Evolutionary conservation across 2,329 filamentous ascomycete genomes (phyloP).

Genomic region (Xylariaceae sp.): DNA sequence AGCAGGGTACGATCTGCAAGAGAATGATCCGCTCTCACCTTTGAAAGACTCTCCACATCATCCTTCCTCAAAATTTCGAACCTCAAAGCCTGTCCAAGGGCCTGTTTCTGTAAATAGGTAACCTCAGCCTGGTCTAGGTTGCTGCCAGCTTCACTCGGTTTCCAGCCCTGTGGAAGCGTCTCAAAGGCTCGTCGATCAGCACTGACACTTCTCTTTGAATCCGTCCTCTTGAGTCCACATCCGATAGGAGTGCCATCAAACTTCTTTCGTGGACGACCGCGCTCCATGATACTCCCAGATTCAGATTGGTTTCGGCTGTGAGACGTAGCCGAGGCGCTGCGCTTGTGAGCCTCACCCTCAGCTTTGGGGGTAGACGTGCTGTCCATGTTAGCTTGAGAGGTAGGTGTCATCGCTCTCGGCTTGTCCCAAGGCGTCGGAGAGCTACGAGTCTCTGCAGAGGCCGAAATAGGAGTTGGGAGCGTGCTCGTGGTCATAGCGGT

Average conservation of each 20-base stretch:
- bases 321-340: conserved; percentile 14
- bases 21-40: conserved; percentile 35
- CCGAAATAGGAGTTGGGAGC: conserved; percentile 46
- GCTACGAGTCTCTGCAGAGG: conserved; percentile 38
- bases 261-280: conserved; percentile 56
- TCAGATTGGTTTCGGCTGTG: conserved; percentile 56
- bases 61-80: conserved; percentile 61
- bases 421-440: conserved; percentile 44
- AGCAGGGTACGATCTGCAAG: background rate
- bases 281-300: conserved; percentile 54
- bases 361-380: conserved; percentile 25
- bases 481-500: conserved; percentile 40
- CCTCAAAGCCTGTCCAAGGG: conserved; percentile 55
- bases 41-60: conserved; percentile 62
- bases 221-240: conserved; percentile 32
- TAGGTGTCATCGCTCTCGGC: conserved; percentile 19
- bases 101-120: conserved; percentile 52
- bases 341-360: conserved; percentile 22
- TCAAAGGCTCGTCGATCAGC: conserved; percentile 56
- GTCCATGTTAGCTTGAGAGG: conserved; percentile 24
- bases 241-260: conserved; percentile 36
- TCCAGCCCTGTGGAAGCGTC: conserved; percentile 55
- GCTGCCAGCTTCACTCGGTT: conserved; percentile 45
- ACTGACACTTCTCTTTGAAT: conserved; percentile 42
- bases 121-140: conserved; percentile 47